Evolutionary conservation across 352 stramenopile species (phyloP).

Genomic region (Phytophthora pistaciae): DNA sequence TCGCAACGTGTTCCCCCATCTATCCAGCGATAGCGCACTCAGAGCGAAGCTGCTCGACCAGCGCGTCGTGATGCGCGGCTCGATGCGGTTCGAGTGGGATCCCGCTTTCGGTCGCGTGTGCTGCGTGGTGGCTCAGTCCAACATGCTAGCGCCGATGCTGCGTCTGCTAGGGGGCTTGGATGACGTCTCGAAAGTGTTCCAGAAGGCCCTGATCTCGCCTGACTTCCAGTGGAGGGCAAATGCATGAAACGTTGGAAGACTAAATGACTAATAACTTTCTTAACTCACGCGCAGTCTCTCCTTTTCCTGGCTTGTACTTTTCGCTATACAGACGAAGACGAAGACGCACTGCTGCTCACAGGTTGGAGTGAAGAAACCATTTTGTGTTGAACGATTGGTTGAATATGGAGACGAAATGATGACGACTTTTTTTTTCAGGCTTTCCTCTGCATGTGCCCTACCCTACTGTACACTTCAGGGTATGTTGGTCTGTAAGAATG

Average conservation of each 20-base stretch:
- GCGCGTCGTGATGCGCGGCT: background rate
- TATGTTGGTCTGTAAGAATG: too few species aligned
- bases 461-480: too few species aligned
- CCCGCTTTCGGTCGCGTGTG: background rate
- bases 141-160: conserved; percentile 1
- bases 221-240: background rate
- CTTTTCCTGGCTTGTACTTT: too few species aligned
- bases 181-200: background rate
- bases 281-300: too few species aligned
- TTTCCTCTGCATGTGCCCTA: too few species aligned
- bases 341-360: too few species aligned
- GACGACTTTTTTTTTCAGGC: too few species aligned
- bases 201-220: background rate
- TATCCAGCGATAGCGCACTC: background rate
- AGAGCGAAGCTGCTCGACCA: background rate
- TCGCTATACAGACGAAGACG: too few species aligned
- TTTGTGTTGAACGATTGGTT: too few species aligned
- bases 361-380: too few species aligned
- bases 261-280: too few species aligned
- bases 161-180: background rate
- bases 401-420: too few species aligned
- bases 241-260: background rate
- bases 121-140: background rate
- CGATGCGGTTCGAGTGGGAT: background rate
- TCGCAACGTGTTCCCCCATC: background rate